These are phyloP conservation scores for Russula earlei DNA, from an alignment of 768 basidiomycete species.

Conservation along the genomic window DNA sequence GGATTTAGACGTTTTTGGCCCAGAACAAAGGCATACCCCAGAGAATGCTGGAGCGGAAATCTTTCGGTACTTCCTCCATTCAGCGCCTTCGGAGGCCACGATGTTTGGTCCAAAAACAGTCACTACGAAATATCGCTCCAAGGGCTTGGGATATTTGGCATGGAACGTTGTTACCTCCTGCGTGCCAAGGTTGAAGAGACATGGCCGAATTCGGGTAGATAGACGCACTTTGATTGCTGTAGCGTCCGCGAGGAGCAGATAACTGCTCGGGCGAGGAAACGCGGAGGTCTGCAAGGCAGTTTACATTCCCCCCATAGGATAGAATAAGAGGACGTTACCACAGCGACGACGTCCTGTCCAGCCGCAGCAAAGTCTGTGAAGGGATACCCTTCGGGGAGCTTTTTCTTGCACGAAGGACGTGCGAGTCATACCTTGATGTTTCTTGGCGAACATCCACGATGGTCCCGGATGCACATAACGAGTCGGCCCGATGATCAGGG, in stretches of 20 bases:
- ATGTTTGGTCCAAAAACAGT: constrained; percentile 51
- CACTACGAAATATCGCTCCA: constrained; percentile 36
- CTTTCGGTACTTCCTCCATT: constrained; percentile 58
- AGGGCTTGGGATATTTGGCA: constrained; percentile 48
- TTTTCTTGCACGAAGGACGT: no score
- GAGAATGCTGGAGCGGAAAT: constrained; percentile 58
- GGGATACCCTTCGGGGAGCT: not conserved
- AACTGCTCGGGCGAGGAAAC: not conserved
- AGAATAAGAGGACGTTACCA: not conserved
- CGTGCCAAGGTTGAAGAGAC: not conserved
- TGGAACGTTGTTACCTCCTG: constrained; percentile 44
- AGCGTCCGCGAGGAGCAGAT: constrained; percentile 8
- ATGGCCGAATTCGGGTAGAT: no score
- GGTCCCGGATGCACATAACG: not conserved
- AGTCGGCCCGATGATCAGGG: no score
- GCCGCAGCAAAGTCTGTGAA: constrained; percentile 5
- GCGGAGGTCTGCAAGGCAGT: not conserved
- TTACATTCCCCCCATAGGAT: no score
- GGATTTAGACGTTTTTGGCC: no score
- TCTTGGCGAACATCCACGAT: not conserved
- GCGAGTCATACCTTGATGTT: not conserved
- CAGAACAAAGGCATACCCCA: constrained; percentile 32
- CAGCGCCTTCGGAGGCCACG: constrained; percentile 51
- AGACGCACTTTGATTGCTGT: constrained; percentile 9
- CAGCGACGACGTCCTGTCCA: constrained; percentile 2